Conservation (phyloP, 257 asterid genomes). For the Fraxinus anomala region DNA sequence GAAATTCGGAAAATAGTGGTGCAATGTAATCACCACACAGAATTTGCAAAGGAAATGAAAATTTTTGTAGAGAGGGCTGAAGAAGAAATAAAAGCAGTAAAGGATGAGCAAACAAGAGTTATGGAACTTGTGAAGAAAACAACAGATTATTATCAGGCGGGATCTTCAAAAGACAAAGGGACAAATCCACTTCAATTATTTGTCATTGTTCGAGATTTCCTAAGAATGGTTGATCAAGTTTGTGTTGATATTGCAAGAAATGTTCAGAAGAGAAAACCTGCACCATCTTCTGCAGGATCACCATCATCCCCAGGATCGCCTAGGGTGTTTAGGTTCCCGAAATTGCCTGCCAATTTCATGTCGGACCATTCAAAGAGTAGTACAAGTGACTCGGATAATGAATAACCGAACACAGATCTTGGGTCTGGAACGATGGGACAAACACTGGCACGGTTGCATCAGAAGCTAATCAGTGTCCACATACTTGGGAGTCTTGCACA, state of each 20-base stretch:
- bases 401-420: neutral
- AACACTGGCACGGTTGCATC: slow-evolving; percentile 10
- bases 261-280: slow-evolving; percentile 61
- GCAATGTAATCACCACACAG: slow-evolving; percentile 39
- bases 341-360: slow-evolving; percentile 73
- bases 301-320: slow-evolving; percentile 57
- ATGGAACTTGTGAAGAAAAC: slow-evolving; percentile 81
- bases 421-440: neutral
- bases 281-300: slow-evolving; percentile 35
- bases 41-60: slow-evolving; percentile 55
- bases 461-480: slow-evolving; percentile 27
- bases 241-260: slow-evolving; percentile 76
- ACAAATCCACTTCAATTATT: slow-evolving; percentile 60
- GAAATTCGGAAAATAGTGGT: slow-evolving; percentile 40
- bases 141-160: slow-evolving; percentile 75
- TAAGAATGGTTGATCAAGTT: slow-evolving; percentile 81
- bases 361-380: slow-evolving; percentile 53
- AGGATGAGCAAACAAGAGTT: slow-evolving; percentile 62
- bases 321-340: slow-evolving; percentile 74
- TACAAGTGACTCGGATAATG: slow-evolving; percentile 51
- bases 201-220: slow-evolving; percentile 68
- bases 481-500: slow-evolving; percentile 38
- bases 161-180: slow-evolving; percentile 58
- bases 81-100: slow-evolving; percentile 45
- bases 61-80: slow-evolving; percentile 64